Base-by-base conservation (phyloP, 192 early-diverging fungal species). In the Backusella circina region DNA sequence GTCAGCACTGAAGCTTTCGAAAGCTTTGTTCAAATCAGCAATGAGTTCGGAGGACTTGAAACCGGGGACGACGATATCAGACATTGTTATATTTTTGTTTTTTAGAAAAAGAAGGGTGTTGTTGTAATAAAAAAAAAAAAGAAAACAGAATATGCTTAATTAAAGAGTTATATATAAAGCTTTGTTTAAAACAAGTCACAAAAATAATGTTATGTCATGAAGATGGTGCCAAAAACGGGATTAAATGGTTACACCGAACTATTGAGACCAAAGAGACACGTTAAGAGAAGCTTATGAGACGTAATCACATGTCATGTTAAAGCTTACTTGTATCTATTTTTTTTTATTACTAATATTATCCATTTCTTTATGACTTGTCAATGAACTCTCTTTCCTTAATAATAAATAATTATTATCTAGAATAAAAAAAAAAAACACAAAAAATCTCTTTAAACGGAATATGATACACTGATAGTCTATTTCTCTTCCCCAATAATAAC, bases 31-130 rank as follows among this genome's bases (percentile, higher is more conserved):
- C 65, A 97, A 86, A 72, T 92, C 84, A 28, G 84, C 86, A 75
- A 98, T 91, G 68, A 98, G 80, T 15, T 84, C 82, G 75, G 91
- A 91, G 44, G 92, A 88, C 67, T 93, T 81, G 85, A 95, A 97
- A 68, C 93, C 94, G 33, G 81, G 82, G 71, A 84, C 77, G n/a
- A 69, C 31, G 33, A 80, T 77, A 65, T 80, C 79, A 70, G 75
- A 72, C 66, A 72, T 77, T 67, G 12, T 67, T 37, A n/a, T 47
- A 47, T 30, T 21, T 65, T 31, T 75, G 15, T 67, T 21, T 67
- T 21, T 44, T 28, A 36, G 26, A 23, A 41, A 41, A 47, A 54
- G 50, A 33, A 30, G 30, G 32, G 18, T 33, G 65, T n/a, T 33
- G 31, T 66, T 31, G 35, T 32, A 35, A 67, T 12, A 33, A 41